Evolutionary conservation across 2,329 filamentous ascomycete species (phyloP).

Genomic region (Cladosporium sphaerospermum): DNA sequence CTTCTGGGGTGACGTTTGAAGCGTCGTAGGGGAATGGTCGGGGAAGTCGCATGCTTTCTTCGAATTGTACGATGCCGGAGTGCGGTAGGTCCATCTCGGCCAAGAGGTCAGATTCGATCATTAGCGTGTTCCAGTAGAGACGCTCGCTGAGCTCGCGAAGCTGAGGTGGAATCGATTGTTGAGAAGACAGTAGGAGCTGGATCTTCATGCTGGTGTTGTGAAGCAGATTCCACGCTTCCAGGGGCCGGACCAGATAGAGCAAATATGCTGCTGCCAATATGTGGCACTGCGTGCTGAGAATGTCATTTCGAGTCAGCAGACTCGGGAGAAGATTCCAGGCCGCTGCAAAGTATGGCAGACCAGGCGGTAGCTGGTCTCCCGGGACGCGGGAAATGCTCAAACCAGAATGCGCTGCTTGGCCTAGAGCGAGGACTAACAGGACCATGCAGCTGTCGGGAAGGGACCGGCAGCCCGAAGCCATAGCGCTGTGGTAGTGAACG

Average conservation of each 20-base stretch:
- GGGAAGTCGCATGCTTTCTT: slow-evolving; percentile 72
- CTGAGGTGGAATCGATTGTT: slow-evolving; percentile 61
- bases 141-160: slow-evolving; percentile 69
- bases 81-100: slow-evolving; percentile 76
- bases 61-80: slow-evolving; percentile 74
- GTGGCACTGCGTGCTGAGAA: slow-evolving; percentile 73
- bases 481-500: slow-evolving; percentile 66
- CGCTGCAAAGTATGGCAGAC: slow-evolving; percentile 71
- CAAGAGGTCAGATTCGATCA: slow-evolving; percentile 73
- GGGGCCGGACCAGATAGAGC: slow-evolving; percentile 72
- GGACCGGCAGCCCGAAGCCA: slow-evolving; percentile 69
- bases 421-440: slow-evolving; percentile 68
- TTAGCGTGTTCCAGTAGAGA: slow-evolving; percentile 77
- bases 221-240: slow-evolving; percentile 76
- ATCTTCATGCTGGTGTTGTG: slow-evolving; percentile 77
- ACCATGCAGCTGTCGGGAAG: slow-evolving; percentile 79
- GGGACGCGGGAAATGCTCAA: slow-evolving; percentile 65
- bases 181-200: slow-evolving; percentile 69
- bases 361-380: slow-evolving; percentile 64
- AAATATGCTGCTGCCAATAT: slow-evolving; percentile 74
- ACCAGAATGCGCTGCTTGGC: slow-evolving; percentile 67
- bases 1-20: slow-evolving; percentile 44
- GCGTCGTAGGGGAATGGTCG: slow-evolving; percentile 66
- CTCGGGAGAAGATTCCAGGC: slow-evolving; percentile 72
- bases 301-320: slow-evolving; percentile 73